phyloP scores from a whole-genome alignment of 176 grass and related monocot genomes.

The Zoysia japonica region DNA sequence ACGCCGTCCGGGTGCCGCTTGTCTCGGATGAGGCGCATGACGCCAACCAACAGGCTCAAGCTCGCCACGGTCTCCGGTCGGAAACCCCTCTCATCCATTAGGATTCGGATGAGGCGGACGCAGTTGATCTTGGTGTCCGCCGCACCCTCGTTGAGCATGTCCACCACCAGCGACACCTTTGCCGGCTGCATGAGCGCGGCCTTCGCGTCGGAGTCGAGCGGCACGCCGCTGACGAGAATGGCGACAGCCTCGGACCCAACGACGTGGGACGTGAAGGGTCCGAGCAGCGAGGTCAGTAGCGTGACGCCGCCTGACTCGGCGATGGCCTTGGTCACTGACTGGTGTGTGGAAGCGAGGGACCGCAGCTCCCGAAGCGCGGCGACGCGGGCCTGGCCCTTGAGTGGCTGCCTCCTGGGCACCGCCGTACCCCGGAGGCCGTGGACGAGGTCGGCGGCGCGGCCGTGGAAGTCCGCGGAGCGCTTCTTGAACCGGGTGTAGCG shows the following conservation, averaged over 20 bases:
- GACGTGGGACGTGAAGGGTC: conserved; percentile 85
- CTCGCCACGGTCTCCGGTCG: conserved; percentile 83
- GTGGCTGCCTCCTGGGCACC: conserved; percentile 42
- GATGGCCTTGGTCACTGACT: conserved; percentile 72
- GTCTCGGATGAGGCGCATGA: conserved; percentile 77
- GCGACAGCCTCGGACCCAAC: conserved; percentile 86
- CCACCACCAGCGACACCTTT: conserved; percentile 82
- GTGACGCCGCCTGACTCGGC: conserved; percentile 57
- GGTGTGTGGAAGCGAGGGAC: conserved; percentile 53
- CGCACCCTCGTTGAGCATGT: conserved; percentile 88
- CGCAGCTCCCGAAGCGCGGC: conserved; percentile 71
- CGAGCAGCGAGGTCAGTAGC: conserved; percentile 68
- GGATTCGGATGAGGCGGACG: conserved; percentile 64
- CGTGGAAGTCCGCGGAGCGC: conserved; percentile 87
- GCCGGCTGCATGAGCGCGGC: conserved; percentile 80
- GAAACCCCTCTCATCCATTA: conserved; percentile 88
- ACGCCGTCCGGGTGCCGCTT: conserved; percentile 60
- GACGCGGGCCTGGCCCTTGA: conserved; percentile 84
- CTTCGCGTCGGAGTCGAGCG: conserved; percentile 68
- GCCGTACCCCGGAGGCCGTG: conserved; percentile 61
- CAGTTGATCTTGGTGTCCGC: conserved; percentile 91
- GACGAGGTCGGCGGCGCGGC: conserved; percentile 79
- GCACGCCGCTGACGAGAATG: conserved; percentile 64
- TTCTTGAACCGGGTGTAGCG: conserved; percentile 84
- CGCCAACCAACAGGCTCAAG: conserved; percentile 74